A percentile compares a stretch with the other conserved stretches of the same genome.
phyloP scores from a whole-genome alignment of 2,329 filamentous ascomycete species.

The Paracamarosporium sp. region DNA sequence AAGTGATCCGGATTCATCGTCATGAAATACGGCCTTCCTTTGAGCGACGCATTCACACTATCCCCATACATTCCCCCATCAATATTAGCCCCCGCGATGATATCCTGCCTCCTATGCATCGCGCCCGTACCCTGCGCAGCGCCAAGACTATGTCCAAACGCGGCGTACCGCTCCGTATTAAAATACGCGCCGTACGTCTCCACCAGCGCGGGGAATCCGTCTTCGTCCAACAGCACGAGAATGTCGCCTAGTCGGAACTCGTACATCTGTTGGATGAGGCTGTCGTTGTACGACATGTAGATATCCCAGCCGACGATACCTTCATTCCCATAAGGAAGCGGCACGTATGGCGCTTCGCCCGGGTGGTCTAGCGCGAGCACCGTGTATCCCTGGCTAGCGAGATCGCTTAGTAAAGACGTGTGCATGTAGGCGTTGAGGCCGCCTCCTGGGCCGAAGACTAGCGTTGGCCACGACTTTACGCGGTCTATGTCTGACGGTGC shows the following conservation, averaged over 20 bases:
- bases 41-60: neutral
- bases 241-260: slow-evolving; percentile 23
- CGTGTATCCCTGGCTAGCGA: slow-evolving; percentile 25
- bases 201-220: slow-evolving; percentile 15
- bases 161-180: slow-evolving; percentile 8
- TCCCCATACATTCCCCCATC: slow-evolving; percentile 5
- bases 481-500: neutral
- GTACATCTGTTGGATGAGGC: slow-evolving; percentile 17
- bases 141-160: slow-evolving; percentile 16
- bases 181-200: slow-evolving; percentile 11
- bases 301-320: slow-evolving; percentile 23
- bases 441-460: slow-evolving; percentile 28
- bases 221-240: neutral
- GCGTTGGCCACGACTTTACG: slow-evolving; percentile 13
- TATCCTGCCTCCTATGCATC: neutral
- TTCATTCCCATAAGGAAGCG: slow-evolving; percentile 9
- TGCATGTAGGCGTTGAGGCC: slow-evolving; percentile 19
- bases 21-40: slow-evolving; percentile 4
- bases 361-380: slow-evolving; percentile 27
- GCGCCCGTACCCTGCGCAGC: neutral
- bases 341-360: slow-evolving; percentile 23
- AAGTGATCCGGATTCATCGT: slow-evolving; percentile 7
- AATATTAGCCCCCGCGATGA: slow-evolving; percentile 3
- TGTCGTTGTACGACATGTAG: slow-evolving; percentile 15
- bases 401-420: slow-evolving; percentile 15